phyloP scores from a whole-genome alignment of 2,329 filamentous ascomycete genomes.

The Tetracladium maxilliforme region DNA sequence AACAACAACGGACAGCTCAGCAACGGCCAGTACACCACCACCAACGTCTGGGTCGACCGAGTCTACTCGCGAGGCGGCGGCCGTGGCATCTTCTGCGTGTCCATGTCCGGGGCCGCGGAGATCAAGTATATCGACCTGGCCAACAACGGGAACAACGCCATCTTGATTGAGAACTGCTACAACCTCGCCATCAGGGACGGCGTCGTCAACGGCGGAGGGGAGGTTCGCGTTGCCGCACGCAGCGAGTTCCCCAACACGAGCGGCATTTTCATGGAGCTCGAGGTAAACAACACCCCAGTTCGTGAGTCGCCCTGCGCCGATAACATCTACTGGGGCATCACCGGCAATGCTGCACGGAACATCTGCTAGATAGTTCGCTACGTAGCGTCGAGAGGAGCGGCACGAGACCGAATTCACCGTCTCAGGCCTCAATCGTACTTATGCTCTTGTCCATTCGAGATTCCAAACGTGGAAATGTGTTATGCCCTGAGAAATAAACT shows the following conservation, averaged over 20 bases:
- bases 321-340: conserved; percentile 33
- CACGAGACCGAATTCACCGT: too few relatives aligned
- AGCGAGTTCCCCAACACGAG: conserved; percentile 36
- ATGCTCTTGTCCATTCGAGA: too few relatives aligned
- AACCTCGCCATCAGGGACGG: conserved; percentile 33
- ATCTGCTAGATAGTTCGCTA: too few relatives aligned
- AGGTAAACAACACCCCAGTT: conserved; percentile 33
- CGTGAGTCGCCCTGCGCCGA: conserved; percentile 37
- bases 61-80: conserved; percentile 40
- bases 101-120: conserved; percentile 34
- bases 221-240: conserved; percentile 36
- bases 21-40: conserved; percentile 29
- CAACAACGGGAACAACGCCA: conserved; percentile 37
- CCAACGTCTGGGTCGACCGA: conserved; percentile 35
- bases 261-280: conserved; percentile 32
- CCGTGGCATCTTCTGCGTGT: conserved; percentile 42
- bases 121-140: conserved; percentile 33
- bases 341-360: conserved; percentile 24
- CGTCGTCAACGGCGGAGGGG: conserved; percentile 35
- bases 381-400: too few relatives aligned
- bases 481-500: too few relatives aligned
- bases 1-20: conserved; percentile 35
- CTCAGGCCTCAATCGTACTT: too few relatives aligned
- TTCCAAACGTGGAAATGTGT: too few relatives aligned
- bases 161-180: conserved; percentile 46